Conservation (phyloP, 2,329 filamentous ascomycete genomes). For the Tolypocladium amazonense region DNA sequence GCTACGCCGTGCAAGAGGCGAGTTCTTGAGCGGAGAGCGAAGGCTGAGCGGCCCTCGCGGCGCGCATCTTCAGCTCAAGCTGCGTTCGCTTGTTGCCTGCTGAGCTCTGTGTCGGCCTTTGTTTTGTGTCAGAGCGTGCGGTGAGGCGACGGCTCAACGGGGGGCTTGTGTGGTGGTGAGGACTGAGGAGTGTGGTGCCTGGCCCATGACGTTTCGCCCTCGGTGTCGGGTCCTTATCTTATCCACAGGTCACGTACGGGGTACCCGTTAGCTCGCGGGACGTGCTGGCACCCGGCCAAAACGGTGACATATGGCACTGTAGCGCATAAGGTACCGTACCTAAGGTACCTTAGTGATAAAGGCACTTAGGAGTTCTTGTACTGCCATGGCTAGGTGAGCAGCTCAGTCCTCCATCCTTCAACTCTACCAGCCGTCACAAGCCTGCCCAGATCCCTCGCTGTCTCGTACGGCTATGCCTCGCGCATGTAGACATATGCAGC, state of each 20-base stretch:
- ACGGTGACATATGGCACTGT: background rate
- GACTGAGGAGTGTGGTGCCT: background rate
- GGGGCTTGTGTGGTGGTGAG: background rate
- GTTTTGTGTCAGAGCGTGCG: background rate
- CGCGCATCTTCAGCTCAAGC: background rate
- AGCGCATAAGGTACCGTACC: background rate
- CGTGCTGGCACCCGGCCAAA: background rate
- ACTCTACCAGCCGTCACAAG: background rate
- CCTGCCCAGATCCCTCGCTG: background rate
- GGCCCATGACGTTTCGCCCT: background rate
- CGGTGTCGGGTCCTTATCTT: background rate
- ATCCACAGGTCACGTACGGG: background rate
- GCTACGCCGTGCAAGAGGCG: background rate
- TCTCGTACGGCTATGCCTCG: background rate
- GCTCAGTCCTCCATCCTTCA: background rate
- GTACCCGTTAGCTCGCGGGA: background rate
- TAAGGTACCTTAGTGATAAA: no score
- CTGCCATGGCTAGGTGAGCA: background rate
- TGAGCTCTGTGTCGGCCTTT: background rate
- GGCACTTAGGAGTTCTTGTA: no score
- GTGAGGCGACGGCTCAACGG: background rate
- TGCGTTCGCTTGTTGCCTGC: background rate
- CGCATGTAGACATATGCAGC: background rate
- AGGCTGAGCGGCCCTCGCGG: background rate
- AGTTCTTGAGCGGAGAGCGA: background rate